A percentile compares a stretch with the other conserved stretches of the same genome.
These are phyloP conservation scores for Clonostachys sp. DNA, from an alignment of 2,329 filamentous ascomycete species.

Conservation along the genomic window DNA sequence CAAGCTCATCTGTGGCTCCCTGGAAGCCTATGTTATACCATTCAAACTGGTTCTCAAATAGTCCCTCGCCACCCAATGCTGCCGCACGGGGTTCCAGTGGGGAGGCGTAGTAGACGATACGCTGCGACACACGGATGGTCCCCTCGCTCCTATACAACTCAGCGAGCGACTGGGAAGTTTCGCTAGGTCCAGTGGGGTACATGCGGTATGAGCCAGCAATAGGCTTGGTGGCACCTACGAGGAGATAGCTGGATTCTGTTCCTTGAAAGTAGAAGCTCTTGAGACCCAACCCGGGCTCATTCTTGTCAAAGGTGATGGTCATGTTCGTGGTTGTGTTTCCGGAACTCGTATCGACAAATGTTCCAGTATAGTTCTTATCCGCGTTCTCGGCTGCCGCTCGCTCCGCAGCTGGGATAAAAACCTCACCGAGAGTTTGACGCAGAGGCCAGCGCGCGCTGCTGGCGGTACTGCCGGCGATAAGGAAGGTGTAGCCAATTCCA, in stretches of 20 bases:
- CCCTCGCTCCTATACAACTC: background rate
- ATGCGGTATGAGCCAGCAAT: background rate
- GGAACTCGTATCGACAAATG: constrained; percentile 3
- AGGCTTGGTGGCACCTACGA: background rate
- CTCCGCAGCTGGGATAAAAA: constrained; percentile 12
- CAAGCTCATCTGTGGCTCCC: background rate
- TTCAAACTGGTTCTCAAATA: background rate
- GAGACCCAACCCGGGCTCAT: background rate
- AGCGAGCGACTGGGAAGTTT: background rate
- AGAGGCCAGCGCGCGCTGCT: constrained; percentile 8
- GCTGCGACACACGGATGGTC: background rate
- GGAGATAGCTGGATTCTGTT: background rate
- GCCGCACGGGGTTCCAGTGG: background rate
- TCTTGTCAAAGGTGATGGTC: constrained; percentile 3
- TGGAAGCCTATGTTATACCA: background rate
- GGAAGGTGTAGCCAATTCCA: constrained; percentile 14
- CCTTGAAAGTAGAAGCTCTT: background rate
- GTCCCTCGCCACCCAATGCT: background rate
- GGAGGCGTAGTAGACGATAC: background rate
- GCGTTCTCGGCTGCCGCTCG: constrained; percentile 11
- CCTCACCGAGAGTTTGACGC: constrained; percentile 6
- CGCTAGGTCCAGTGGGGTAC: background rate
- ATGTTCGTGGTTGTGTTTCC: constrained; percentile 10
- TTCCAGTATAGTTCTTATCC: constrained; percentile 7
- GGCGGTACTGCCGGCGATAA: constrained; percentile 14